Base-by-base conservation (phyloP, 345 rosid genomes). In the Camelina neglecta region DNA sequence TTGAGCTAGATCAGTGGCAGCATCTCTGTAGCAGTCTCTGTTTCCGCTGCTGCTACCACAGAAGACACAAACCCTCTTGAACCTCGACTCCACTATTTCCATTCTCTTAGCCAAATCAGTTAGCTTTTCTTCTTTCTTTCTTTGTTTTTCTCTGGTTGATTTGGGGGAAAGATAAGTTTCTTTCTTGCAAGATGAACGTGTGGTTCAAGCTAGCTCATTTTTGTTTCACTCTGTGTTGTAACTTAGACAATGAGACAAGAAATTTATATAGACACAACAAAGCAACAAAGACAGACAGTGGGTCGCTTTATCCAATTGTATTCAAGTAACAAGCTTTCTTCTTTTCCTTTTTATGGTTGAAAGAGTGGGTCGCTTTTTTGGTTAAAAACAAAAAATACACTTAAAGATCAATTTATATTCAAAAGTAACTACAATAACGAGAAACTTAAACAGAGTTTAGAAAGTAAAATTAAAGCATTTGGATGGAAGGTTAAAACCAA, bases 11-110 rank as follows among this genome's bases (percentile, higher is more conserved):
- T 86, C 96, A 61, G 83, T 74, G 56, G 97, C 97, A 35, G 97
- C 98, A 67, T 89, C 93, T 59, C 85, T 81, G 59, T 89, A 93
- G 60, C 93, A 85, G 31, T 87, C 82, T 85, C 89, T 87, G 81
- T 91, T 89, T 54, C 98, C 97, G 9, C 88, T 82, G 47, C 96
- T 91, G 74, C 98, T 93, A 11, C 95, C 95, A 81, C 95, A 90
- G 62, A 90, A 90, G 11, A 90, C 95, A 83, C 92, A 88, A 16
- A 87, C 89, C 47, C 86, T 93, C 82, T 87, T 83, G 85, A 93
- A 93, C 64, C 90, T 93, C 8, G 97, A 87, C 26, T 75, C 74
- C 76, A 72, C 70, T 41, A 79, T 38, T 11, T 80, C 71, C 65
- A 64, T 71, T 38, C 49, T 71, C 65, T 65, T 21, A 50, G 29